phyloP scores from a whole-genome alignment of 352 stramenopile species.

The Plasmopara viticola region DNA sequence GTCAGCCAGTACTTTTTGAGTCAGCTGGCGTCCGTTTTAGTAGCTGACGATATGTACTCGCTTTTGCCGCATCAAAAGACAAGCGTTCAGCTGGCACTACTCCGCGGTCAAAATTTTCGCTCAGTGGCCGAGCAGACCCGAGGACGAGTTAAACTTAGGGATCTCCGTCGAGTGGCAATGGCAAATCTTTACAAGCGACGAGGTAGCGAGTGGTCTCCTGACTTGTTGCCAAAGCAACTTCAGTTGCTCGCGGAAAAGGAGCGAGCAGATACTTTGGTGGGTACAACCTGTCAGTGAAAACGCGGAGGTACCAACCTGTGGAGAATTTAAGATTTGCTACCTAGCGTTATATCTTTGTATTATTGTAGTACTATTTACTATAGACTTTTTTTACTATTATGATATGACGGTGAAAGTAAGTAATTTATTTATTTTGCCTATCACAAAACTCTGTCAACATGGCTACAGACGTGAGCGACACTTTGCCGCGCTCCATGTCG shows the following conservation, averaged over 20 bases:
- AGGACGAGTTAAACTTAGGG: conserved; percentile 42
- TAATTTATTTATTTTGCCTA: not conserved
- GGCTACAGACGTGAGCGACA: not conserved
- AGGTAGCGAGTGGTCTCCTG: conserved; percentile 67
- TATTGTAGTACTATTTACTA: no score
- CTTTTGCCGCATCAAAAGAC: conserved; percentile 38
- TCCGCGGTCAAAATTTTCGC: conserved; percentile 49
- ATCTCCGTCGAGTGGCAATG: conserved; percentile 55
- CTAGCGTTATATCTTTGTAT: no score
- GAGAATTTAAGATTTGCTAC: no score
- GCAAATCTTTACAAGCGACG: conserved; percentile 54
- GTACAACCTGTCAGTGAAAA: conserved; percentile 13
- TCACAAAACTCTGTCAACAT: not conserved
- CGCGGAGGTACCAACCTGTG: not conserved
- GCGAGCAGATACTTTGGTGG: conserved; percentile 4
- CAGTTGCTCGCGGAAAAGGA: conserved; percentile 45
- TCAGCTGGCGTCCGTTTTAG: conserved; percentile 61
- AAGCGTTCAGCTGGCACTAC: conserved; percentile 51
- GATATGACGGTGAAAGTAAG: no score
- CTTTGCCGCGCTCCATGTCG: conserved; percentile 13
- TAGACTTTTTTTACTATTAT: no score
- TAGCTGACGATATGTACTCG: conserved; percentile 65
- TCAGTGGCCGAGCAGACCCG: conserved; percentile 53
- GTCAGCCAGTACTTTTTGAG: conserved; percentile 80
- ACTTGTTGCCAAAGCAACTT: conserved; percentile 56